These are phyloP conservation scores for Cymbopogon flexuosus DNA, from an alignment of 202 grass and related monocot genomes.

Conservation along the genomic window DNA sequence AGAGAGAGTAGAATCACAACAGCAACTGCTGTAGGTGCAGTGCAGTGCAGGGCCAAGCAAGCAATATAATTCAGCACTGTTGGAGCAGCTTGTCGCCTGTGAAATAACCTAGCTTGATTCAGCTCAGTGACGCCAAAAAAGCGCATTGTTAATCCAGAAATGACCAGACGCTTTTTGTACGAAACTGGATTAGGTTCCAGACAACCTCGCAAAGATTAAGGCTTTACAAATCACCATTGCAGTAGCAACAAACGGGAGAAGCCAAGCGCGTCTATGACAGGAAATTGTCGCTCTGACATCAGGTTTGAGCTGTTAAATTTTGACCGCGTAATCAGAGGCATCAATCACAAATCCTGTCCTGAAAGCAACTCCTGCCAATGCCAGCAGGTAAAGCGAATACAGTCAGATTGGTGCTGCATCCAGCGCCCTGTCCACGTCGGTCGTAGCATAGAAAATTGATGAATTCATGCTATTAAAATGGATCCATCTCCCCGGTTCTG, in stretches of 20 bases:
- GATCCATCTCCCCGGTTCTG: constrained; percentile 11
- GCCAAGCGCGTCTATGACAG: constrained; percentile 33
- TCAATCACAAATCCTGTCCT: background rate
- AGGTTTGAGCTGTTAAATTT: constrained; percentile 20
- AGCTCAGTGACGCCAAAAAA: constrained; percentile 32
- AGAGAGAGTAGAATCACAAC: constrained; percentile 3
- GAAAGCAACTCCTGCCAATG: constrained; percentile 10
- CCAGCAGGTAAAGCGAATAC: constrained; percentile 17
- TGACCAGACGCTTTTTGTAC: constrained; percentile 31
- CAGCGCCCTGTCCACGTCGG: constrained; percentile 28
- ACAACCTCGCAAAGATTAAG: constrained; percentile 31
- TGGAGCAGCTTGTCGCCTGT: constrained; percentile 3
- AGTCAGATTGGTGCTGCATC: background rate
- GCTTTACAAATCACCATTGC: constrained; percentile 41
- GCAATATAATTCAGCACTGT: constrained; percentile 26
- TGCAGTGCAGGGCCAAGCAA: constrained; percentile 28
- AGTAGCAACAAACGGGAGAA: constrained; percentile 26
- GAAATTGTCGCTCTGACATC: constrained; percentile 32
- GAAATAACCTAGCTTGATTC: constrained; percentile 33
- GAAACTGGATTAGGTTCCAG: constrained; percentile 45
- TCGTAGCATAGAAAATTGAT: constrained; percentile 20
- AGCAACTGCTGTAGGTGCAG: background rate
- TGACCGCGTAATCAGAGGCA: constrained; percentile 31
- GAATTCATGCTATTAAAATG: constrained; percentile 13
- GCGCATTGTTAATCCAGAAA: constrained; percentile 42